These are phyloP conservation scores for Yarrowia sp. DNA, from an alignment of 805 yeast genomes.

Conservation along the genomic window DNA sequence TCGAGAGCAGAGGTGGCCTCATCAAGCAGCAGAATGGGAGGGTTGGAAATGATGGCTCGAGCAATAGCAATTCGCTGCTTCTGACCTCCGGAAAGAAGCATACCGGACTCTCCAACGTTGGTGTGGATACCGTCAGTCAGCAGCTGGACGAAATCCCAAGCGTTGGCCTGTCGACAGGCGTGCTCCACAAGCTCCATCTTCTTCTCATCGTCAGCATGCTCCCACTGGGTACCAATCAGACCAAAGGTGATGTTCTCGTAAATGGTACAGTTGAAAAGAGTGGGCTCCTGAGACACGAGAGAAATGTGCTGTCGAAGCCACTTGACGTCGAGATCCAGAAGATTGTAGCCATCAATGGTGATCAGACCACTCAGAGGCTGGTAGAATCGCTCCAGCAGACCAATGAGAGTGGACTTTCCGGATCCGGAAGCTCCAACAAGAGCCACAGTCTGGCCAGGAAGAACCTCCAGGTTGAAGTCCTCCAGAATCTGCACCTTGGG, in stretches of 20 bases:
- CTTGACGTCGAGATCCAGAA: constrained; percentile 65
- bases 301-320: constrained; percentile 75
- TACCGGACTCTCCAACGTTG: constrained; percentile 58
- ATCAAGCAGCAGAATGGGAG: constrained; percentile 56
- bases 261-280: constrained; percentile 83
- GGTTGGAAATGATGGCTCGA: constrained; percentile 61
- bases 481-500: constrained; percentile 80
- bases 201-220: constrained; percentile 43
- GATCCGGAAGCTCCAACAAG: constrained; percentile 95
- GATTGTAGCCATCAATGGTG: constrained; percentile 78
- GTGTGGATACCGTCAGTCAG: constrained; percentile 83
- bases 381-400: constrained; percentile 83
- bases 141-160: constrained; percentile 46
- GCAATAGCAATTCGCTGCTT: constrained; percentile 72
- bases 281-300: constrained; percentile 95
- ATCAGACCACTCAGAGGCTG: constrained; percentile 73
- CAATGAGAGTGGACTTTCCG: constrained; percentile 88
- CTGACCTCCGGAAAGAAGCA: constrained; percentile 65
- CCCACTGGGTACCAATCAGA: constrained; percentile 59
- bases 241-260: constrained; percentile 88
- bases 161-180: constrained; percentile 42
- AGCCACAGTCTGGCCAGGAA: constrained; percentile 89
- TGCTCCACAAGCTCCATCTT: constrained; percentile 40
- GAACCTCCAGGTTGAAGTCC: constrained; percentile 72
- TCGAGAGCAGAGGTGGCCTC: constrained; percentile 65